Evolutionary conservation across 2,329 filamentous ascomycete species (phyloP).

Genomic region (Penicillium sp.): DNA sequence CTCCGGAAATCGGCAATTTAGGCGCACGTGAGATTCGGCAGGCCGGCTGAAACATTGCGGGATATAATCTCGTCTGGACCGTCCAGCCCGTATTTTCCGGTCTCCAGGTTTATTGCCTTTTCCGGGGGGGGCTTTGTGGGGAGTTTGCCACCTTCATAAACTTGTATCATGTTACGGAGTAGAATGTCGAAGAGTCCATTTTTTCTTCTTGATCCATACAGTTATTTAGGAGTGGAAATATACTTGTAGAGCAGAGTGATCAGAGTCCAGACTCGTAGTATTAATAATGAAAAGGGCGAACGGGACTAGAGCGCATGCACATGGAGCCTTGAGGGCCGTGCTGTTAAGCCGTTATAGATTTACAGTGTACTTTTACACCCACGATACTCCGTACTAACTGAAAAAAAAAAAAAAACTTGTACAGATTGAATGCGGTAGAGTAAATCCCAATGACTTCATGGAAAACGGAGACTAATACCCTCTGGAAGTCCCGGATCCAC

Average conservation of each 20-base stretch:
- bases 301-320: neutral
- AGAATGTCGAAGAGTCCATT: no score
- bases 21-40: constrained; percentile 5
- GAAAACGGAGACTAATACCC: neutral
- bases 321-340: constrained; percentile 4
- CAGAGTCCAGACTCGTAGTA: neutral
- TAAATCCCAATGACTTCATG: neutral
- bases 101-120: neutral
- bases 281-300: neutral
- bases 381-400: no score
- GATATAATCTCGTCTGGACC: neutral
- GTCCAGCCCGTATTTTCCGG: neutral
- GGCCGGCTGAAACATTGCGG: constrained; percentile 5
- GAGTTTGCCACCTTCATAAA: neutral
- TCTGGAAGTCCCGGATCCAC: neutral
- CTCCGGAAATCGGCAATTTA: constrained; percentile 8
- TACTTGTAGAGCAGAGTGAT: neutral
- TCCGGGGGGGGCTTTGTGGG: neutral
- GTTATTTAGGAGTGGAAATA: neutral
- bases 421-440: neutral
- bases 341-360: neutral
- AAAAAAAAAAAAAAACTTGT: no score
- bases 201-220: no score
- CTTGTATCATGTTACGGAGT: no score
- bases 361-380: neutral